Evolutionary conservation across 306 rosid species (phyloP).

Genomic region (Glycine tomentella): DNA sequence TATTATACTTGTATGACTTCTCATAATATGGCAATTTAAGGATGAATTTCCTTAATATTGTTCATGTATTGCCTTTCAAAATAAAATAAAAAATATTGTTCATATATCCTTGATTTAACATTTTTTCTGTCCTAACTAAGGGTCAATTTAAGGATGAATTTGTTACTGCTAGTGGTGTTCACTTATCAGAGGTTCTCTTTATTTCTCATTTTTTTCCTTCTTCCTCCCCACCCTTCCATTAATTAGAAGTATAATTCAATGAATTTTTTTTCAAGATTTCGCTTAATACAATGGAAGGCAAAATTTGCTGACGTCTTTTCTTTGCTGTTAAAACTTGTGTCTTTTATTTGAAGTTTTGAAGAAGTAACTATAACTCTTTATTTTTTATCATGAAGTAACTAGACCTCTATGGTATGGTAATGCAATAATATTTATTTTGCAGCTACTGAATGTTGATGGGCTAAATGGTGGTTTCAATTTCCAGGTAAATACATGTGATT

Average conservation of each 20-base stretch:
- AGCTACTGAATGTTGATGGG: slow-evolving; percentile 91
- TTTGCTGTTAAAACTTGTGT: slow-evolving; percentile 59
- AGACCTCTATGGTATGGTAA: slow-evolving; percentile 20
- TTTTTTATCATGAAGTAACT: too few relatives aligned
- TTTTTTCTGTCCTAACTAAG: slow-evolving; percentile 49
- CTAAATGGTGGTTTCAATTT: slow-evolving; percentile 97
- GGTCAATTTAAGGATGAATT: slow-evolving; percentile 97
- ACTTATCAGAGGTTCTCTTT: slow-evolving; percentile 82
- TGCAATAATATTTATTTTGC: slow-evolving; percentile 38
- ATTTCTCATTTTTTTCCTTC: slow-evolving; percentile 41
- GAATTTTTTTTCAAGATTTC: slow-evolving; percentile 58
- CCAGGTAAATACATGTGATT: slow-evolving; percentile 64
- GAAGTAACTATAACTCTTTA: background rate
- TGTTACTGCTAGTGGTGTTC: slow-evolving; percentile 96
- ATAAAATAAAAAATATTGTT: too few relatives aligned
- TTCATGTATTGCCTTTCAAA: too few relatives aligned
- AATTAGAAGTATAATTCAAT: slow-evolving; percentile 32
- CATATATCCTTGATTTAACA: slow-evolving; percentile 20
- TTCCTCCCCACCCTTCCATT: slow-evolving; percentile 19
- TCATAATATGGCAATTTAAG: too few relatives aligned
- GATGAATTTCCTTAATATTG: too few relatives aligned
- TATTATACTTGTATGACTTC: too few relatives aligned
- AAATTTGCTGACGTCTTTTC: slow-evolving; percentile 67
- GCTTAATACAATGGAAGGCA: slow-evolving; percentile 88
- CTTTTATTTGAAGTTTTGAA: slow-evolving; percentile 23